Evolutionary conservation across 305 asterid species (phyloP), one percentile per base, ranked within the genome.

Genomic region (Caryopteris hybrid): DNA sequence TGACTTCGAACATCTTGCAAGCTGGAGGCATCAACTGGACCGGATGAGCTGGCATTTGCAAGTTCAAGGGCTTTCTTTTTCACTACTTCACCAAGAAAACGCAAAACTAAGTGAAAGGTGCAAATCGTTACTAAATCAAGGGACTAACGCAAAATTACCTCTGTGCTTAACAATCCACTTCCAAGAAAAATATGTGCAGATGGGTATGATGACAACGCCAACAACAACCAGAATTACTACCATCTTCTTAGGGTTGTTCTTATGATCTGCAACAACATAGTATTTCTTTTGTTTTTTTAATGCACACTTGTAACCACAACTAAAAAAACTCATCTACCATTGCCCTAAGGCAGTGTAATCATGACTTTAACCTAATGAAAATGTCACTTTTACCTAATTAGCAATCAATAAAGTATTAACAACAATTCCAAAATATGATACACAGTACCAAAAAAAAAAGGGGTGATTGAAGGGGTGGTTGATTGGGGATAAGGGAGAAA

Each of bases 181-280:
- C 83, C 90, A 82, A 55, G 61, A 47, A 61, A 80, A 58, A 64
- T 9, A 82, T 7, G 67, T 11, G 25, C 78, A 57, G 11, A 76
- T 16, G 9, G 74, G 57, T 23, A 73, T 2, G 12, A 65, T n/a
- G 22, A 75, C 64, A 3, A 61, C 23, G 61, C 64, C 80, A 62
- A 81, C 64, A 2, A 73, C 73, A 16, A 71, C 71, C 61, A 57
- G 10, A 46, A 73, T 20, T 53, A 83, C 64, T 2, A 53, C 31
- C 11, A 72, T 58, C 51, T 69, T 69, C 17, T 38, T 55, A 12
- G 18, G 34, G 29, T 14, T 57, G 21, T 72, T 78, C 66, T 25
- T 25, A 1, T 25, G 31, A 4, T 25, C 85, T 81, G 77, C 69
- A 56, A 42, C 66, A 25, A 25, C 31, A 25, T 1, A 25, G 31